phyloP scores from a whole-genome alignment of 805 yeast species.

The Metschnikowia noctiluminum region DNA sequence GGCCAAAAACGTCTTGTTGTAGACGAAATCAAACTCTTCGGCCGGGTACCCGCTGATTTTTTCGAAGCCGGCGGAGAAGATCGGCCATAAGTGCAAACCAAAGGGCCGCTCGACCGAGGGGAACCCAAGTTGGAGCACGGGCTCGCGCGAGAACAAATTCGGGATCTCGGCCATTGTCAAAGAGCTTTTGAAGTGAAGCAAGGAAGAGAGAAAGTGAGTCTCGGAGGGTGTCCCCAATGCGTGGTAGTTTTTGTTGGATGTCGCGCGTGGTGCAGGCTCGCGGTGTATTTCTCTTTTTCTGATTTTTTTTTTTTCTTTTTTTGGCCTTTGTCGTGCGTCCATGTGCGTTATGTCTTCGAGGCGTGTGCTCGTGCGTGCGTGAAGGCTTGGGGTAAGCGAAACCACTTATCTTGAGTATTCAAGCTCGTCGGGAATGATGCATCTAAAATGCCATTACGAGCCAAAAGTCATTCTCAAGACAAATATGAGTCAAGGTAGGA shows the following conservation, averaged over 20 bases:
- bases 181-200: neutral
- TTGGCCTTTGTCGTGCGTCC: neutral
- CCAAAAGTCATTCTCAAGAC: too few species aligned
- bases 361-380: too few species aligned
- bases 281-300: neutral
- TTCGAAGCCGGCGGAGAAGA: conserved; percentile 51
- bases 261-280: conserved; percentile 1
- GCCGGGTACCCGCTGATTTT: conserved; percentile 54
- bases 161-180: conserved; percentile 10
- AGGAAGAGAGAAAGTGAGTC: neutral
- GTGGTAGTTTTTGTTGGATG: neutral
- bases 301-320: neutral
- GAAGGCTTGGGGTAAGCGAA: too few species aligned
- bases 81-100: conserved; percentile 65
- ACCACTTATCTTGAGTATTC: too few species aligned
- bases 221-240: neutral
- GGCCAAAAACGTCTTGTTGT: conserved; percentile 65
- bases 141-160: conserved; percentile 13
- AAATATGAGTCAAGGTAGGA: too few species aligned
- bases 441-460: too few species aligned
- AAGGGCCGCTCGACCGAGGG: conserved; percentile 48
- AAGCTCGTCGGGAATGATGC: too few species aligned
- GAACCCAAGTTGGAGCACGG: conserved; percentile 24
- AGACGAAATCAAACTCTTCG: conserved; percentile 62
- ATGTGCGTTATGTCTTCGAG: neutral